phyloP scores from a whole-genome alignment of 306 rosid species.

The Pueraria montana region DNA sequence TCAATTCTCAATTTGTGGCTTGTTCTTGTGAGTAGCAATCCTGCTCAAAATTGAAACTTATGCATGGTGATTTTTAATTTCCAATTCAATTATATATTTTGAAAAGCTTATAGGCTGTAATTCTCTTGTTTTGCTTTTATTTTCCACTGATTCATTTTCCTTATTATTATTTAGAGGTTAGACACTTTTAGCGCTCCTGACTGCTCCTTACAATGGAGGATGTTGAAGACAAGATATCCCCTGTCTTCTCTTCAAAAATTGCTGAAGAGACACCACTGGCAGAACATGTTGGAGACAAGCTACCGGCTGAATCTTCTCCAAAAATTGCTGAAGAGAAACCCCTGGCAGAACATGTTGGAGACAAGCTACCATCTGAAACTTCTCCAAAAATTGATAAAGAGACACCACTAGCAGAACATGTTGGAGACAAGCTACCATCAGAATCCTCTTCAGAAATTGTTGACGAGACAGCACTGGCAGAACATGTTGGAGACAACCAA shows the following conservation, averaged over 20 bases:
- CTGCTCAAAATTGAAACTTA: constrained; percentile 38
- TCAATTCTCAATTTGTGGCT: constrained; percentile 29
- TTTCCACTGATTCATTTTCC: constrained; percentile 41
- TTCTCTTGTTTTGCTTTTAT: constrained; percentile 32
- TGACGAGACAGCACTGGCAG: constrained; percentile 27
- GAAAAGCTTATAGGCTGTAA: constrained; percentile 1
- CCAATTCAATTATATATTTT: constrained; percentile 20
- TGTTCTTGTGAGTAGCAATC: neutral
- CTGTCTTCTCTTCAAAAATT: constrained; percentile 48
- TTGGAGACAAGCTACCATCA: constrained; percentile 51
- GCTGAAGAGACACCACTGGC: constrained; percentile 49
- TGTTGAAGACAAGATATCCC: constrained; percentile 57
- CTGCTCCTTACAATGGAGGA: constrained; percentile 71
- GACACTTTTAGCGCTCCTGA: constrained; percentile 48
- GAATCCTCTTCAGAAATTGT: constrained; percentile 47
- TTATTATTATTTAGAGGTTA: constrained; percentile 51
- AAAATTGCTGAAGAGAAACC: constrained; percentile 34
- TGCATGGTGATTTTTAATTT: neutral
- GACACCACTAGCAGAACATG: constrained; percentile 42
- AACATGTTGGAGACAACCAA: neutral
- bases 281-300: constrained; percentile 48
- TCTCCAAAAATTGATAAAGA: constrained; percentile 50
- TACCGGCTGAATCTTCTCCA: constrained; percentile 50
- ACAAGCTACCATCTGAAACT: constrained; percentile 51
- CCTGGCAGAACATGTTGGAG: constrained; percentile 31